Percentiles rank a stretch among this genome's conserved stretches.
phyloP scores from a whole-genome alignment of 495 filamentous ascomycete species.

The Lophiotrema nucula region DNA sequence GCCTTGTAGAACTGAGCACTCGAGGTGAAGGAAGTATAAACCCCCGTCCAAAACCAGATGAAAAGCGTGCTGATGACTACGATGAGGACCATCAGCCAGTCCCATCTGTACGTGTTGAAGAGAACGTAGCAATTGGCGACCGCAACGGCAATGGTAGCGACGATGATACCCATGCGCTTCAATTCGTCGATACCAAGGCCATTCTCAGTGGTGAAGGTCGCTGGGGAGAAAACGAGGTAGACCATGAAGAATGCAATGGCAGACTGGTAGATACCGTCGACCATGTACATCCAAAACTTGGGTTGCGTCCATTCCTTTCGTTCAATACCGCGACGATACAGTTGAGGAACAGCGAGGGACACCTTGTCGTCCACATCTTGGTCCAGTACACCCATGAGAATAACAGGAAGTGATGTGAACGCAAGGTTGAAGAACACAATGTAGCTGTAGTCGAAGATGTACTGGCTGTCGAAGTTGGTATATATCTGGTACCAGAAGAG shows the following conservation, averaged over 20 bases:
- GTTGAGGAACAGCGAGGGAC: slow-evolving; percentile 88
- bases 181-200: slow-evolving; percentile 74
- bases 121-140: slow-evolving; percentile 91
- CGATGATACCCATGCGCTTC: slow-evolving; percentile 76
- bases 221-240: slow-evolving; percentile 70
- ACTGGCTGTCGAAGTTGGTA: slow-evolving; percentile 91
- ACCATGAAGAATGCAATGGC: slow-evolving; percentile 90
- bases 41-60: slow-evolving; percentile 94
- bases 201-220: slow-evolving; percentile 62
- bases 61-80: slow-evolving; percentile 77
- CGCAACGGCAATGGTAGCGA: slow-evolving; percentile 73
- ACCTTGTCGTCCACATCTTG: slow-evolving; percentile 95
- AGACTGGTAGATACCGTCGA: slow-evolving; percentile 92
- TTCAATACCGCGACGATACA: slow-evolving; percentile 95
- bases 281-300: slow-evolving; percentile 98
- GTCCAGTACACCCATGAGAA: slow-evolving; percentile 95
- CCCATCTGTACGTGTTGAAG: slow-evolving; percentile 95
- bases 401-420: slow-evolving; percentile 93
- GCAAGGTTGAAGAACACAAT: slow-evolving; percentile 94
- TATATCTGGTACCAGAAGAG: slow-evolving; percentile 98
- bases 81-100: slow-evolving; percentile 87
- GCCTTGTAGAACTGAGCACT: slow-evolving; percentile 74
- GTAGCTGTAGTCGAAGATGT: slow-evolving; percentile 97
- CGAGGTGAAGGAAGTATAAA: slow-evolving; percentile 71
- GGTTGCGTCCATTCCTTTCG: slow-evolving; percentile 93